Evolutionary conservation across 495 filamentous ascomycete genomes (phyloP).

Genomic region (Podospora anserina): DNA sequence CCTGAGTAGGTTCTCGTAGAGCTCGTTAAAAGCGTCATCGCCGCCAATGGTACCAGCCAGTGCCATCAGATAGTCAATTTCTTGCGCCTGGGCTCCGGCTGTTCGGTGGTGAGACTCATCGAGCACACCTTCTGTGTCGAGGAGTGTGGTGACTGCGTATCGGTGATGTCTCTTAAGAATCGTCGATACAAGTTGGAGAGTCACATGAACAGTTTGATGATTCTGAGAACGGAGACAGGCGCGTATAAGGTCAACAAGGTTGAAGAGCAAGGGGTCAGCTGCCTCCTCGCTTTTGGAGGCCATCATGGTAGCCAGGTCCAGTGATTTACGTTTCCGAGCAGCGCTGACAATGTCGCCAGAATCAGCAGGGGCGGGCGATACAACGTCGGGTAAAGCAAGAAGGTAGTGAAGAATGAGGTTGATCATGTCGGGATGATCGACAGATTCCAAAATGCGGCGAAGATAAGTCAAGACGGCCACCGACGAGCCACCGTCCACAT

Average conservation of each 20-base stretch:
- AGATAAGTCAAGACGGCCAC: conserved; percentile 95
- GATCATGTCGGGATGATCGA: conserved; percentile 89
- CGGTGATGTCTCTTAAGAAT: conserved; percentile 83
- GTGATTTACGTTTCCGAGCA: conserved; percentile 77
- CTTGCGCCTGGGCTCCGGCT: conserved; percentile 73
- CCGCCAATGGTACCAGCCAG: conserved; percentile 70
- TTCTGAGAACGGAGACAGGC: conserved; percentile 80
- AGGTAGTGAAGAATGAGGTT: conserved; percentile 92
- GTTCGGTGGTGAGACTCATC: conserved; percentile 57
- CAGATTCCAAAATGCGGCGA: conserved; percentile 79
- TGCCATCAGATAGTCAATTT: conserved; percentile 69
- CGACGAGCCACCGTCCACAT: conserved; percentile 92
- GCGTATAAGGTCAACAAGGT: conserved; percentile 84
- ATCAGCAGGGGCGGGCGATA: conserved; percentile 27
- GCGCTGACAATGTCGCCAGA: conserved; percentile 48
- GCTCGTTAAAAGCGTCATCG: conserved; percentile 67
- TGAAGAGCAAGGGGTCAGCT: conserved; percentile 84
- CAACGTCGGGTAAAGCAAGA: conserved; percentile 65
- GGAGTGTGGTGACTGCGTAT: conserved; percentile 73
- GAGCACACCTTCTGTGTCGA: conserved; percentile 59
- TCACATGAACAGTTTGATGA: conserved; percentile 82
- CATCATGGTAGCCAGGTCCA: conserved; percentile 78
- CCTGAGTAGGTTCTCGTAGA: conserved; percentile 77
- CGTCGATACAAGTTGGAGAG: conserved; percentile 76
- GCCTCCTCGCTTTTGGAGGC: conserved; percentile 64